These are phyloP conservation scores for Cyclostephanos tholiformis DNA, from an alignment of 108 stramenopile genomes.

Conservation along the genomic window DNA sequence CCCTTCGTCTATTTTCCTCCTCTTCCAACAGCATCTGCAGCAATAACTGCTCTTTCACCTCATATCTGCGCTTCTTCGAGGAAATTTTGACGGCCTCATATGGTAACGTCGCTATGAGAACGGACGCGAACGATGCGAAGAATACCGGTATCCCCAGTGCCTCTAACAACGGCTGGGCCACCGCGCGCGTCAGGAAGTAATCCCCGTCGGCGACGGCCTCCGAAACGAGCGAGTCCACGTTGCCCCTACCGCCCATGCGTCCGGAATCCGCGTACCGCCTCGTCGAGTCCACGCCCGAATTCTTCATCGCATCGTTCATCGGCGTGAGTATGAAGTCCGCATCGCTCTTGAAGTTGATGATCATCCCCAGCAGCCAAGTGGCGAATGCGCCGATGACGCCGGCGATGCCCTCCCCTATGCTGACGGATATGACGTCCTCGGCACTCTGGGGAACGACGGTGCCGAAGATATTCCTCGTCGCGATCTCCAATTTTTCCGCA, in stretches of 20 bases:
- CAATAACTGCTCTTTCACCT: slow-evolving; percentile 50
- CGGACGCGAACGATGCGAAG: slow-evolving; percentile 57
- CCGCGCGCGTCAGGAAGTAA: slow-evolving; percentile 73
- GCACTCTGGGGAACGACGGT: slow-evolving; percentile 64
- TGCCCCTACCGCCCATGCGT: background rate
- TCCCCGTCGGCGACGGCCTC: slow-evolving; percentile 79
- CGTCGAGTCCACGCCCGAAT: slow-evolving; percentile 11
- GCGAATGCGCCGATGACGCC: slow-evolving; percentile 63
- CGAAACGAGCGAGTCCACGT: slow-evolving; percentile 30
- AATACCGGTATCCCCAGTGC: slow-evolving; percentile 65
- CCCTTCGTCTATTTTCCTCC: slow-evolving; percentile 27
- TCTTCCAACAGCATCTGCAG: slow-evolving; percentile 52
- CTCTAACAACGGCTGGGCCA: slow-evolving; percentile 58
- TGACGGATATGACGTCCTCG: slow-evolving; percentile 67
- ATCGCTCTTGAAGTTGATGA: slow-evolving; percentile 29
- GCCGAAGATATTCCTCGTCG: slow-evolving; percentile 53
- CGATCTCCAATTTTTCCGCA: slow-evolving; percentile 31
- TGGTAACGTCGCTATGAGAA: slow-evolving; percentile 64
- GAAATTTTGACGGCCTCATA: slow-evolving; percentile 66
- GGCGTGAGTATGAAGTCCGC: slow-evolving; percentile 17
- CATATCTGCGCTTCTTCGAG: slow-evolving; percentile 37
- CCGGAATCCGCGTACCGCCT: background rate
- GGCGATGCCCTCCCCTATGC: slow-evolving; percentile 74
- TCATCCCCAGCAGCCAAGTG: slow-evolving; percentile 35
- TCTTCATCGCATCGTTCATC: background rate